Evolutionary conservation across 768 basidiomycete genomes (phyloP).

Genomic region (Boletus patriciae): DNA sequence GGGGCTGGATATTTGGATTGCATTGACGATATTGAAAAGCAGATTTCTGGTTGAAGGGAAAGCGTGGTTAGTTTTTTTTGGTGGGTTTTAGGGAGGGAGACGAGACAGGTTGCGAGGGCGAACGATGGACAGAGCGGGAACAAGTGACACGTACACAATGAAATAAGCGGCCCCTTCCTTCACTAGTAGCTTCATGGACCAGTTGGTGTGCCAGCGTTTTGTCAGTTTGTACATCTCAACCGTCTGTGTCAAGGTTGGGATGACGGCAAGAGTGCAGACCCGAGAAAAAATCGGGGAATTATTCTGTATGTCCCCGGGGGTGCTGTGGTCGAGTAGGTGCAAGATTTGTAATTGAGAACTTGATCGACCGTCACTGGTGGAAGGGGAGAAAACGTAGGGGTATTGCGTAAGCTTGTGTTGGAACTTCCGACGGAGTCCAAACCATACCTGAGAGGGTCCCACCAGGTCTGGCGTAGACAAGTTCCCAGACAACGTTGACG

Average conservation of each 20-base stretch:
- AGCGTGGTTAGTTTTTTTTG: neutral
- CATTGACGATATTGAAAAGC: neutral
- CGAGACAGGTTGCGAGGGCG: neutral
- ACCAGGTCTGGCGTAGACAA: neutral
- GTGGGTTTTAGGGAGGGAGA: neutral
- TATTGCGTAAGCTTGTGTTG: neutral
- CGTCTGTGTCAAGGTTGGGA: neutral
- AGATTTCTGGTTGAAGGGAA: neutral
- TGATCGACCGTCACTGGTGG: neutral
- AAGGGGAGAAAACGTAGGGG: neutral
- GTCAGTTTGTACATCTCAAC: constrained; percentile 8
- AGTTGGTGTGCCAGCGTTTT: constrained; percentile 6
- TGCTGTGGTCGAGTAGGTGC: neutral
- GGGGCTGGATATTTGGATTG: neutral
- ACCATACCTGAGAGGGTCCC: constrained; percentile 3
- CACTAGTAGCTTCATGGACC: constrained; percentile 1
- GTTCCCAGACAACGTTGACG: neutral
- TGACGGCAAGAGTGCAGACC: neutral
- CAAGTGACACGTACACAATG: constrained; percentile 4
- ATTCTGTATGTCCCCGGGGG: neutral
- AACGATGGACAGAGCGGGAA: neutral
- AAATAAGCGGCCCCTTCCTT: constrained; percentile 18
- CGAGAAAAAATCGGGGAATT: constrained; percentile 8
- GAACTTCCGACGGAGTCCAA: neutral
- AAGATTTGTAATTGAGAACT: neutral